These are phyloP conservation scores for Shiraia bambusicola DNA, from an alignment of 2,329 filamentous ascomycete genomes.

Conservation along the genomic window DNA sequence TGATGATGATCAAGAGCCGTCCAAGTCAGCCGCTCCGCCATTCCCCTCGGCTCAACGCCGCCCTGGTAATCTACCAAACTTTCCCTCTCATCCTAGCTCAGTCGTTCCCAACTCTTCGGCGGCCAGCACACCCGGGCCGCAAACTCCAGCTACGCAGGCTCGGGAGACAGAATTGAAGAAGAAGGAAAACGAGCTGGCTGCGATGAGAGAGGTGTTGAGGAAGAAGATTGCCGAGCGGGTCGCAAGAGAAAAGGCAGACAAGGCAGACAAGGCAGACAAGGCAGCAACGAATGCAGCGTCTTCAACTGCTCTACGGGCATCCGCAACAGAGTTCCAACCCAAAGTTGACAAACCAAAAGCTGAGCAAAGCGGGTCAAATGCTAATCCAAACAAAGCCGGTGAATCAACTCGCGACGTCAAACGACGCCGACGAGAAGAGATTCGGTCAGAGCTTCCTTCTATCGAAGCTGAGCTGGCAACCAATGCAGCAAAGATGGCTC, in stretches of 20 bases:
- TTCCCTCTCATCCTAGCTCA: constrained; percentile 30
- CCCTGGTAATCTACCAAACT: constrained; percentile 20
- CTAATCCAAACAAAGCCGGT: neutral
- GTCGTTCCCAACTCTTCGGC: constrained; percentile 25
- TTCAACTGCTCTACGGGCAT: constrained; percentile 3
- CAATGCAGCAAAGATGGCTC: constrained; percentile 43
- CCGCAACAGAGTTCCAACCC: neutral
- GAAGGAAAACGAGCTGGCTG: constrained; percentile 54
- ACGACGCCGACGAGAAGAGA: constrained; percentile 48
- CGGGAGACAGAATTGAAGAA: constrained; percentile 48
- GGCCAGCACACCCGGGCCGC: constrained; percentile 37
- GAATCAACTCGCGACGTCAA: constrained; percentile 12
- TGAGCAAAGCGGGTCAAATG: neutral
- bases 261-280: constrained; percentile 21
- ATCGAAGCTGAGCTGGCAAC: constrained; percentile 49
- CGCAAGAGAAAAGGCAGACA: constrained; percentile 22
- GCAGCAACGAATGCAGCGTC: constrained; percentile 15
- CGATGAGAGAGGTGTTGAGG: constrained; percentile 36
- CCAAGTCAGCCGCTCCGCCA: constrained; percentile 7
- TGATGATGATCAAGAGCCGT: constrained; percentile 53
- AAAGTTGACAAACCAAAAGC: neutral
- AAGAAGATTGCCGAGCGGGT: constrained; percentile 24
- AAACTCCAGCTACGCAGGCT: constrained; percentile 40
- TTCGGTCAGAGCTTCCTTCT: constrained; percentile 51
- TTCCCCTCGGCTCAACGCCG: constrained; percentile 9